These are phyloP conservation scores for Phaffia australis DNA, from an alignment of 768 basidiomycete genomes.

Conservation along the genomic window DNA sequence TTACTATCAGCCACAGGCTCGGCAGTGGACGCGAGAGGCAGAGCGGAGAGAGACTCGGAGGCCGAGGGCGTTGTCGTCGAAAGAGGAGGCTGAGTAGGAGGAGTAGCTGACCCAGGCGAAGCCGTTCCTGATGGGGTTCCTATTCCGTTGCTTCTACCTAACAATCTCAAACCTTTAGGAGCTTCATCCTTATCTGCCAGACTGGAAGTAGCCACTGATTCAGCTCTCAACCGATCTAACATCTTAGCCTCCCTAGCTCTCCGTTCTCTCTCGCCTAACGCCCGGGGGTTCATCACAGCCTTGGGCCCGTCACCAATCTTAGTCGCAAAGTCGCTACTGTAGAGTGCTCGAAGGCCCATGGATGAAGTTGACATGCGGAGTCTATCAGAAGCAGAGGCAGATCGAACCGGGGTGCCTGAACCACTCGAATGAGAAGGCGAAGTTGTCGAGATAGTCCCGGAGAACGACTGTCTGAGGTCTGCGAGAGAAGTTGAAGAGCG, in stretches of 20 bases:
- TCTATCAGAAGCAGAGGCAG: background rate
- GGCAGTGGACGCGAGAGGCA: background rate
- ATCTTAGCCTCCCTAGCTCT: no score
- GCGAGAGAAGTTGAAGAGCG: constrained; percentile 20
- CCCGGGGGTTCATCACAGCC: no score
- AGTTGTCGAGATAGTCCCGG: constrained; percentile 2
- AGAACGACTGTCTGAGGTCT: constrained; percentile 9
- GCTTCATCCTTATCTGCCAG: no score
- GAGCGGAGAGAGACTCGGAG: background rate
- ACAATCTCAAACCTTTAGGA: no score
- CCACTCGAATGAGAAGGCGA: constrained; percentile 1
- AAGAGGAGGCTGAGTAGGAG: background rate
- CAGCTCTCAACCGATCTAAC: no score
- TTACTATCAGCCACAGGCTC: background rate
- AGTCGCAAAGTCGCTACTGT: background rate
- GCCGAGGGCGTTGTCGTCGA: background rate
- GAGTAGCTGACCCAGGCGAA: background rate
- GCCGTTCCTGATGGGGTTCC: background rate
- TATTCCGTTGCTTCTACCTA: no score
- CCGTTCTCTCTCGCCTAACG: no score
- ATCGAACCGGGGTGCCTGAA: constrained; percentile 1
- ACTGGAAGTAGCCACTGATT: no score
- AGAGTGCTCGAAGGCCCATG: background rate
- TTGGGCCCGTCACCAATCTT: background rate
- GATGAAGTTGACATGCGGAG: constrained; percentile 8